phyloP scores from a whole-genome alignment of 2,329 filamentous ascomycete species.

The Trichoderma arundinaceum region DNA sequence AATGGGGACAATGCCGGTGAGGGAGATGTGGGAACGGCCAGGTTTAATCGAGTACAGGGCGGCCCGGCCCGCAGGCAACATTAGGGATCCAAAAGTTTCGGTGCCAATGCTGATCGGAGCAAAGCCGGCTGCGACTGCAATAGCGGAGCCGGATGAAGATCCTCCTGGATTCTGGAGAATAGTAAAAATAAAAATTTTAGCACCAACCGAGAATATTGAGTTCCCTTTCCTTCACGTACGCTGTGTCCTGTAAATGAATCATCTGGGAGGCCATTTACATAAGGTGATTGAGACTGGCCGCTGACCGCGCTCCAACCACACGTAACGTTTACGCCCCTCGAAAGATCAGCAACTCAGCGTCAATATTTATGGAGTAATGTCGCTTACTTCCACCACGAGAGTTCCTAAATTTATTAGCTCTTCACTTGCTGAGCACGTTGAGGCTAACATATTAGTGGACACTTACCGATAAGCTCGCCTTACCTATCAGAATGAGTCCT shows the following conservation, averaged over 20 bases:
- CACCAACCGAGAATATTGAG: not conserved
- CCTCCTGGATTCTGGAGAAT: conserved; percentile 48
- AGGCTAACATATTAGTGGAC: not conserved
- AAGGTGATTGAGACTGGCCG: conserved; percentile 33
- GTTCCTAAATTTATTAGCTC: not conserved
- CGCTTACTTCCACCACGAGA: conserved; percentile 15
- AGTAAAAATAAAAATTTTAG: not conserved
- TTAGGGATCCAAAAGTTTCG: conserved; percentile 57
- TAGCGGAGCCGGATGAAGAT: conserved; percentile 61
- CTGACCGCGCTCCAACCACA: conserved; percentile 33
- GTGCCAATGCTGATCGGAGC: conserved; percentile 62
- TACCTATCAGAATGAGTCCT: conserved; percentile 11
- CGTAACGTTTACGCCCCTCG: not conserved
- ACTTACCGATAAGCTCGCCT: conserved; percentile 14
- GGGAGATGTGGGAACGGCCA: conserved; percentile 26
- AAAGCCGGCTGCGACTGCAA: conserved; percentile 58
- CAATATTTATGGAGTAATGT: not conserved
- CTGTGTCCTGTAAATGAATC: conserved; percentile 31
- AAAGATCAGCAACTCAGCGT: no score
- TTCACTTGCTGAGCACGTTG: not conserved
- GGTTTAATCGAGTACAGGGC: conserved; percentile 33
- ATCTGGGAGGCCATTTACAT: conserved; percentile 25
- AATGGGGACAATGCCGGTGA: conserved; percentile 28
- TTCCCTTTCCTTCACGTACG: conserved; percentile 16
- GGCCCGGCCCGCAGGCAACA: conserved; percentile 30